Base-by-base conservation (phyloP, 306 rosid species). In the Malus fusca region DNA sequence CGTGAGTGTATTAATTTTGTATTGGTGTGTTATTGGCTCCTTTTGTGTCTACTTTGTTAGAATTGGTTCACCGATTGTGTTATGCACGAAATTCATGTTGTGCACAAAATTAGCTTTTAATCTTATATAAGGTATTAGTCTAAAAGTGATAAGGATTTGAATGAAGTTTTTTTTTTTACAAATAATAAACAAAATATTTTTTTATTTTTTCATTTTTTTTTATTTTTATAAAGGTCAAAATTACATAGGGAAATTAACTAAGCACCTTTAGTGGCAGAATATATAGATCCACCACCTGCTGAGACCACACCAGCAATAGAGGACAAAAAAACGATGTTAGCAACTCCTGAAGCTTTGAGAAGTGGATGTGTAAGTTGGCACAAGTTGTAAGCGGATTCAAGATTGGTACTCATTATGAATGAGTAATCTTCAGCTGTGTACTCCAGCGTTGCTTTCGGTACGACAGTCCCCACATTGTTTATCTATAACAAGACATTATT, bases 381-480 rank as follows among this genome's bases (percentile, higher is more conserved):
- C 66, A 85, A 59, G 26, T 88, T 79, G 75, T 53, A 88, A 31
- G 64, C 52, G 2, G 90, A 84, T 26, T 76, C 92, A 28, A 86
- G 76, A 64, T 88, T 88, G 44, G 80, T 78, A 3, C 77, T 31
- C 81, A 80, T 80, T 18, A 84, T 0, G 14, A 44, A 55, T 63
- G 85, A 52, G 53, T 75, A 37, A 66, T 88, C 90, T 6, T 80
- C 85, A 43, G 82, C 71, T 14, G 94, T 84, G 85, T 80, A 85
- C 33, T 89, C 91, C 51, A 63, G 73, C 62, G 86, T 74, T 28
- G 94, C 90, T 72, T 91, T 89, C 60, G 84, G 75, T 30, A 81
- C 83, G 73, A 75, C 75, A 44, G 88, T 91, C 69, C 97, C 97
- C 42, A 79, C 97, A 85, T 89, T 91, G 80, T 89, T 81, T 28